Evolutionary conservation across 257 asterid species (phyloP), one percentile per base, ranked within the genome.

Genomic region (Capsicum rhomboideum): DNA sequence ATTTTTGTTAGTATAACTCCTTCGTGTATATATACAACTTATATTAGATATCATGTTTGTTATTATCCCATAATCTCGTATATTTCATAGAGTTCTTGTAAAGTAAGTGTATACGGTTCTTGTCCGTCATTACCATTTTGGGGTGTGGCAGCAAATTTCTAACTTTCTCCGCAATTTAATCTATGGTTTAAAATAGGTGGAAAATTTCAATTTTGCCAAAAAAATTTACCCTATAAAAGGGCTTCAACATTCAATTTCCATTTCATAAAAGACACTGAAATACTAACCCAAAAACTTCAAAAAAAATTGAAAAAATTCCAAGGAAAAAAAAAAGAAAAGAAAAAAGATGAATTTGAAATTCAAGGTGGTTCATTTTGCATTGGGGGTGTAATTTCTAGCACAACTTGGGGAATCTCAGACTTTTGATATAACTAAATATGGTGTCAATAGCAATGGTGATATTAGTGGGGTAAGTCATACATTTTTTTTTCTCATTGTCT

Each of bases 371-470:
- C 10, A 21, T 28, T 21, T 74, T 28, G 42, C 77, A 46, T 72
- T 75, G 31, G 18, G 49, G 42, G 61, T 74, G 34, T 31, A 74
- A 29, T 74, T 58, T 53, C 54, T 83, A 29, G 46, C 71, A 17
- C 75, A 52, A 14, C 8, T n/a, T 4, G 79, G 79, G 8, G 77
- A 83, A 40, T 42, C 59, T 74, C 59, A 80, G 4, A 17, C 18
- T 31, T 59, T 84, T 49, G 83, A 66, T 64, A 34, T 84, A 34
- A 81, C 84, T 1, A 68, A 68, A 54, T 69, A 69, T 69, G 85
- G 85, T 66, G 87, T 81, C 31, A 84, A 67, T 18, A 20, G 53
- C 17, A 55, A 79, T 44, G 52, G 10, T 34, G 84, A 84, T 17
- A 17, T 84, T 40, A 81, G 42, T 14, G 20, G 55, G 81, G 84